Evolutionary conservation across 805 yeast genomes (phyloP).

Genomic region (Barnettozyma californica): DNA sequence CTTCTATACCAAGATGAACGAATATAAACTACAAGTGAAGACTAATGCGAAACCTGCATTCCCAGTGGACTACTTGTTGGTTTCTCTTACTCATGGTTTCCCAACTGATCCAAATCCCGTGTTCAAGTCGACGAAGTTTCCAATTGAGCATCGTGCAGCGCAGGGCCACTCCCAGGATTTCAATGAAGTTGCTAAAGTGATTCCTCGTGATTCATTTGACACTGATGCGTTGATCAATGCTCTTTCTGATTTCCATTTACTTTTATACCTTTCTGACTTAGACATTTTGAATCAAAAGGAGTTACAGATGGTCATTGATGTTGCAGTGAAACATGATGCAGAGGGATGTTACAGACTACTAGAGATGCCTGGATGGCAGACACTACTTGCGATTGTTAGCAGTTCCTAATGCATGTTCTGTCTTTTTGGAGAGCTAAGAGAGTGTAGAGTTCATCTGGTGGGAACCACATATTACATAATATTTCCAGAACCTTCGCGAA

Average conservation of each 20-base stretch:
- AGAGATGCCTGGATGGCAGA: slow-evolving; percentile 76
- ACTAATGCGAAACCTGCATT: slow-evolving; percentile 85
- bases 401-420: slow-evolving; percentile 14
- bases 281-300: slow-evolving; percentile 58
- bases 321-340: slow-evolving; percentile 37
- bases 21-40: slow-evolving; percentile 84
- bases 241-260: slow-evolving; percentile 71
- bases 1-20: slow-evolving; percentile 77
- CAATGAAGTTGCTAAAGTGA: slow-evolving; percentile 43
- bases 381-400: slow-evolving; percentile 52
- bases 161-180: slow-evolving; percentile 73
- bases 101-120: slow-evolving; percentile 54
- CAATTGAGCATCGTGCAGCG: slow-evolving; percentile 75
- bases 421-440: not conserved
- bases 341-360: slow-evolving; percentile 47
- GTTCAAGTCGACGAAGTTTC: slow-evolving; percentile 49
- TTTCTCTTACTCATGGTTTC: slow-evolving; percentile 89
- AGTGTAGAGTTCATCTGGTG: not conserved
- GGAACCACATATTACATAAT: not conserved
- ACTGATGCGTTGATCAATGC: slow-evolving; percentile 29
- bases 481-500: slow-evolving; percentile 6
- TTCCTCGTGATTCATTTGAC: slow-evolving; percentile 32
- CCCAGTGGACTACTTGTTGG: slow-evolving; percentile 86
- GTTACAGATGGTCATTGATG: slow-evolving; percentile 40
- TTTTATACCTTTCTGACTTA: slow-evolving; percentile 51